Evolutionary conservation across 176 grass and related monocot species (phyloP).

Genomic region (Coix lacrymajobi): DNA sequence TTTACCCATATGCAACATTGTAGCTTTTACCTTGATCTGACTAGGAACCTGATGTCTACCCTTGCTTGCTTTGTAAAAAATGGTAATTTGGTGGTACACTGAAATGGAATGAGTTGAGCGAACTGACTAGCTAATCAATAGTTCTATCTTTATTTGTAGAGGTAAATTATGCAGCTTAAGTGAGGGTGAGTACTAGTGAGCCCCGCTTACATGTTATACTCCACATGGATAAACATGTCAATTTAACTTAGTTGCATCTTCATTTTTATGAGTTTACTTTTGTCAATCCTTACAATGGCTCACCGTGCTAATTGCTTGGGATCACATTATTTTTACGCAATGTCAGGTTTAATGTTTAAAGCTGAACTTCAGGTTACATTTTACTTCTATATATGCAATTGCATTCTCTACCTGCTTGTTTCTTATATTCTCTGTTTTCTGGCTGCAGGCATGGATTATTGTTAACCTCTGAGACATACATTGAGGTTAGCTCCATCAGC

Average conservation of each 20-base stretch:
- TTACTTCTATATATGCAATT: background rate
- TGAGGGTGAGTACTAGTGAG: background rate
- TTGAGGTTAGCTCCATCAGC: conserved; percentile 69
- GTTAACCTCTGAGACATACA: conserved; percentile 69
- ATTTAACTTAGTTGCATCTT: background rate
- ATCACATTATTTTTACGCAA: background rate
- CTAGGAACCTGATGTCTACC: background rate
- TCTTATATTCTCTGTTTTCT: conserved; percentile 26
- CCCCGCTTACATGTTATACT: background rate
- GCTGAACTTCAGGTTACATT: background rate
- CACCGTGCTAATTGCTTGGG: background rate
- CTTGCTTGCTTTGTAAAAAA: conserved; percentile 14
- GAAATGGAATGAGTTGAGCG: background rate
- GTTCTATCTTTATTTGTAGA: conserved; percentile 9
- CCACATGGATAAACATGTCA: background rate
- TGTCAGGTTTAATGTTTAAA: background rate
- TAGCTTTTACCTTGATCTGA: conserved; percentile 8
- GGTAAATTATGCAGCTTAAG: background rate
- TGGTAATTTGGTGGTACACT: background rate
- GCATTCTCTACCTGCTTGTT: background rate
- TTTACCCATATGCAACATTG: background rate
- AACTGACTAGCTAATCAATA: background rate
- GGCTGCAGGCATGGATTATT: conserved; percentile 42
- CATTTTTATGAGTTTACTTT: background rate
- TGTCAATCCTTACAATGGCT: background rate